Evolutionary conservation across 805 yeast species (phyloP).

Genomic region (Candida khao-thaluensis): DNA sequence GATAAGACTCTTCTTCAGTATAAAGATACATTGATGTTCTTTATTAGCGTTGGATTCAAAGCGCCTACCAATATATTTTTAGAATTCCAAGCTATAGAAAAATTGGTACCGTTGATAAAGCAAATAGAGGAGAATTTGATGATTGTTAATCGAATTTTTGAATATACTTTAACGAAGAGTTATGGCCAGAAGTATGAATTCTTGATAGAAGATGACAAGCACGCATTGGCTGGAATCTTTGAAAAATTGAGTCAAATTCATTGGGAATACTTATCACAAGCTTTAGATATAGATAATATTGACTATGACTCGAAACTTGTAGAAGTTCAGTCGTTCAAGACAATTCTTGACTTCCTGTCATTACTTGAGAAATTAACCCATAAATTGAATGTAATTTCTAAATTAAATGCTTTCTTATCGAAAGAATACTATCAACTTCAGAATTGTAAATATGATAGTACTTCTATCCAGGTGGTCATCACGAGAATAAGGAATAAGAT

Average conservation of each 20-base stretch:
- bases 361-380: conserved; percentile 20
- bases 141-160: conserved; percentile 33
- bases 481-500: conserved; percentile 13
- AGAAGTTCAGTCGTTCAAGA: conserved; percentile 25
- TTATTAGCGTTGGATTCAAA: conserved; percentile 48
- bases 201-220: conserved; percentile 38
- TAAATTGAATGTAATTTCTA: conserved; percentile 19
- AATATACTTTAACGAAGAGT: conserved; percentile 24
- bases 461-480: conserved; percentile 14
- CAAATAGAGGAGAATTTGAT: conserved; percentile 51
- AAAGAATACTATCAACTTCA: conserved; percentile 17
- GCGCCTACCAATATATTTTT: conserved; percentile 54
- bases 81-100: conserved; percentile 49
- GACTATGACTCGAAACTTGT: conserved; percentile 24
- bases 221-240: conserved; percentile 32
- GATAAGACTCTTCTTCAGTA: conserved; percentile 31
- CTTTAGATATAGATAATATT: conserved; percentile 45
- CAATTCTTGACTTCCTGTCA: conserved; percentile 24
- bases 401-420: conserved; percentile 18
- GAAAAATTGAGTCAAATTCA: conserved; percentile 34
- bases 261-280: conserved; percentile 56
- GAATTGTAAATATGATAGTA: conserved; percentile 17
- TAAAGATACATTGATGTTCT: conserved; percentile 34
- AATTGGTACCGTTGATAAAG: conserved; percentile 57
- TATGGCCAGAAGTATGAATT: conserved; percentile 41